A percentile compares a stretch with the other conserved stretches of the same genome.
phyloP scores from a whole-genome alignment of 2,329 filamentous ascomycete species.

The Lasiodiplodia gonubiensis region DNA sequence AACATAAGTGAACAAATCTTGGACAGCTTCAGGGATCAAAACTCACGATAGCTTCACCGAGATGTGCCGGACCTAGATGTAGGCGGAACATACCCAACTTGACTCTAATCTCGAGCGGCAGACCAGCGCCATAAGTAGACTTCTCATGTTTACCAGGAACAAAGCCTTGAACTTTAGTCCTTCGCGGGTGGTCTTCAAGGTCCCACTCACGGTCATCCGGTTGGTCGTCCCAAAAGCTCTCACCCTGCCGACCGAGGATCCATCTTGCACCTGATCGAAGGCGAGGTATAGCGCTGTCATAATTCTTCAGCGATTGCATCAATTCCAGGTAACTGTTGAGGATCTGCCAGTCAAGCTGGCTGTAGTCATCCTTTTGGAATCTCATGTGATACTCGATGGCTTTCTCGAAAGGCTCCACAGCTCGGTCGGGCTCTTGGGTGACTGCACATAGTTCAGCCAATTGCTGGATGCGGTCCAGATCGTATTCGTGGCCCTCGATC shows the following conservation, averaged over 20 bases:
- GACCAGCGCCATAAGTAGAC: constrained; percentile 70
- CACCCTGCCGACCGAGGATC: constrained; percentile 76
- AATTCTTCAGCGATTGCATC: constrained; percentile 61
- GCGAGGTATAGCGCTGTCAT: constrained; percentile 69
- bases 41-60: constrained; percentile 75
- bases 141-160: constrained; percentile 58
- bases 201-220: constrained; percentile 93
- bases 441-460: constrained; percentile 64
- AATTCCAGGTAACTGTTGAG: constrained; percentile 85
- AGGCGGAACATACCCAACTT: constrained; percentile 86
- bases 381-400: constrained; percentile 58
- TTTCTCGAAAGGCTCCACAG: constrained; percentile 58
- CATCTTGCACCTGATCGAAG: constrained; percentile 78
- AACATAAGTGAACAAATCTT: not conserved
- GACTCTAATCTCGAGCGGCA: constrained; percentile 82
- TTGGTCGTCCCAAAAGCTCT: constrained; percentile 77
- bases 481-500: constrained; percentile 53
- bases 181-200: constrained; percentile 68
- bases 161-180: constrained; percentile 67
- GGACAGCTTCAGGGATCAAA: not conserved
- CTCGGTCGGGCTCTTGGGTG: constrained; percentile 54
- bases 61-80: constrained; percentile 65
- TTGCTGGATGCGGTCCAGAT: constrained; percentile 60
- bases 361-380: constrained; percentile 49
- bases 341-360: constrained; percentile 74